Evolutionary conservation across 345 rosid species (phyloP).

Genomic region (Passiflora organensis): DNA sequence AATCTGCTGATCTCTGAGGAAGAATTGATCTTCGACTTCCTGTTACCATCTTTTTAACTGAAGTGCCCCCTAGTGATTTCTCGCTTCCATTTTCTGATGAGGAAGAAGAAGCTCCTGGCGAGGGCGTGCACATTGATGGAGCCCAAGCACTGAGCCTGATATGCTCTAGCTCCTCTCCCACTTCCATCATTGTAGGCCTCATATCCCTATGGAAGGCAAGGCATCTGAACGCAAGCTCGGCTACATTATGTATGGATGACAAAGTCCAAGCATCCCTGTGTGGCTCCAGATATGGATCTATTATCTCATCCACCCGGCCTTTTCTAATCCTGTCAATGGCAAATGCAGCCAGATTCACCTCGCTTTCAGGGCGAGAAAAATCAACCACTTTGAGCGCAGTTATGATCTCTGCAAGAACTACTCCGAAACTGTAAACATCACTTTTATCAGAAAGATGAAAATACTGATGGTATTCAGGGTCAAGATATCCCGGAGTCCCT

Average conservation of each 20-base stretch:
- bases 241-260: constrained; percentile 70
- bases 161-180: constrained; percentile 77
- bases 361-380: constrained; percentile 70
- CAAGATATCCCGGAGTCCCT: constrained; percentile 86
- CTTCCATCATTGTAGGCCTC: constrained; percentile 94
- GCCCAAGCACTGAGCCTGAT: constrained; percentile 65
- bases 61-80: constrained; percentile 29
- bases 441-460: constrained; percentile 35
- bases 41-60: constrained; percentile 26
- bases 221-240: constrained; percentile 89
- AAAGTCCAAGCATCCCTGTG: constrained; percentile 84
- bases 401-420: constrained; percentile 87
- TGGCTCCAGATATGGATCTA: constrained; percentile 68
- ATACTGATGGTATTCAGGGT: constrained; percentile 32
- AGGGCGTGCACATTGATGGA: constrained; percentile 43
- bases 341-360: constrained; percentile 86
- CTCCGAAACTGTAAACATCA: constrained; percentile 88
- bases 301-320: constrained; percentile 80
- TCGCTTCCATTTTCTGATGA: constrained; percentile 46
- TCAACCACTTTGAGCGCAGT: constrained; percentile 87
- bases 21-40: constrained; percentile 38
- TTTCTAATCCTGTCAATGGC: constrained; percentile 81
- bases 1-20: constrained; percentile 30
- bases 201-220: constrained; percentile 80
- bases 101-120: constrained; percentile 44